phyloP scores from a whole-genome alignment of 1,139 yeast genomes.

The Taiozyma onychis region DNA sequence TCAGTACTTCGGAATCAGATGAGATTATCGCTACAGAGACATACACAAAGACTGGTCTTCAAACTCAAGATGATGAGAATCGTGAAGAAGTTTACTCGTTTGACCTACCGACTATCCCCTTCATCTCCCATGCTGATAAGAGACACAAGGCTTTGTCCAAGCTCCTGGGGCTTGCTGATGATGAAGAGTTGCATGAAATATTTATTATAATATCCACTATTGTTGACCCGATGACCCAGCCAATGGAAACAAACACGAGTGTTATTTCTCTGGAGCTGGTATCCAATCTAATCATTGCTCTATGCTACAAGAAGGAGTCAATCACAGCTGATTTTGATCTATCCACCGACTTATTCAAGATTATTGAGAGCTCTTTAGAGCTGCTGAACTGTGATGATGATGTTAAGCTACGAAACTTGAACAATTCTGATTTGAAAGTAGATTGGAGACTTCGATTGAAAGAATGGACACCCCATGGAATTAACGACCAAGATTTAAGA shows the following conservation, averaged over 20 bases:
- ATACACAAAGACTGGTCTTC: not conserved
- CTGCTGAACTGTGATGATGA: conserved; percentile 45
- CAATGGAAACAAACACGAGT: conserved; percentile 50
- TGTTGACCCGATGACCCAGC: conserved; percentile 66
- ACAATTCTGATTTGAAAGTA: conserved; percentile 37
- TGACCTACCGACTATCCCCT: conserved; percentile 22
- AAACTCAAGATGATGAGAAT: conserved; percentile 5
- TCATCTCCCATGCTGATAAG: conserved; percentile 24
- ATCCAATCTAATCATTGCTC: conserved; percentile 43
- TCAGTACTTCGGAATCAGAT: not conserved
- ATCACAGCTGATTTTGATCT: conserved; percentile 32
- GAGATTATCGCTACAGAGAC: not conserved
- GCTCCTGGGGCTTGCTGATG: conserved; percentile 16
- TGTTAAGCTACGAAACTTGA: conserved; percentile 35
- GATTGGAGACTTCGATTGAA: conserved; percentile 35
- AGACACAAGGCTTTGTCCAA: conserved; percentile 25
- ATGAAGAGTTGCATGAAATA: conserved; percentile 6
- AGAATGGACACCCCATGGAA: conserved; percentile 49
- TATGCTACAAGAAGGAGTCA: conserved; percentile 13
- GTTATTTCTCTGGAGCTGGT: conserved; percentile 50
- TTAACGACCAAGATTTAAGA: conserved; percentile 36
- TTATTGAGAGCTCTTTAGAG: conserved; percentile 37
- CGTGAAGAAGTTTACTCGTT: conserved; percentile 26
- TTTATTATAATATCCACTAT: conserved; percentile 35
- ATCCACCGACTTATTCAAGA: conserved; percentile 37